Percentiles rank a stretch among this genome's conserved stretches.
phyloP scores from a whole-genome alignment of 2,329 filamentous ascomycete species.

The Microdochium nivale region DNA sequence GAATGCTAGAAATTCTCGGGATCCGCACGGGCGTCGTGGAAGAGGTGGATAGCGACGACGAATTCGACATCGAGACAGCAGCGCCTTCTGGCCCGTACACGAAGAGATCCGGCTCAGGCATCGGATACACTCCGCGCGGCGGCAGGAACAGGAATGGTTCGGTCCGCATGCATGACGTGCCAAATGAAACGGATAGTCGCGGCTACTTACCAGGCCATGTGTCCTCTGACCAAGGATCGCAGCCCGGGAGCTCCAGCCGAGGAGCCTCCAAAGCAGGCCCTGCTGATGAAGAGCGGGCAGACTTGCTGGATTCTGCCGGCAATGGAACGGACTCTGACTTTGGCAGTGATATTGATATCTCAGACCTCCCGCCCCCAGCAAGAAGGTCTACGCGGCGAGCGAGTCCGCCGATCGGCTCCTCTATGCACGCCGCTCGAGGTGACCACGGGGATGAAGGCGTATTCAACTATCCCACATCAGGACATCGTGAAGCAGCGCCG shows the following conservation, averaged over 20 bases:
- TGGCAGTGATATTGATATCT: slow-evolving; percentile 56
- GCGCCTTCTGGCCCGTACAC: slow-evolving; percentile 66
- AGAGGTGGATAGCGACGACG: slow-evolving; percentile 94
- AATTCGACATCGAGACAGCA: slow-evolving; percentile 88
- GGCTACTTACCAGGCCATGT: slow-evolving; percentile 47
- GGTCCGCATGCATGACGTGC: slow-evolving; percentile 46
- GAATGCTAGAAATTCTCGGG: slow-evolving; percentile 96
- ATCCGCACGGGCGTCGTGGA: slow-evolving; percentile 95
- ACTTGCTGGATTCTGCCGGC: slow-evolving; percentile 40
- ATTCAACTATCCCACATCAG: slow-evolving; percentile 24
- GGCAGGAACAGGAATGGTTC: slow-evolving; percentile 42
- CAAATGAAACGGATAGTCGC: slow-evolving; percentile 16
- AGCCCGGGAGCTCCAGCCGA: slow-evolving; percentile 41
- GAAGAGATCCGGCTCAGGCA: slow-evolving; percentile 67
- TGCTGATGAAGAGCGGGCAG: slow-evolving; percentile 45
- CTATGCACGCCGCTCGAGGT: slow-evolving; percentile 5
- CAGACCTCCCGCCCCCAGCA: slow-evolving; percentile 56
- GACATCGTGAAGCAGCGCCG: slow-evolving; percentile 25
- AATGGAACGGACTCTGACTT: slow-evolving; percentile 49
- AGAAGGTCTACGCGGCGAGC: slow-evolving; percentile 30
- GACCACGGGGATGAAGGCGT: slow-evolving; percentile 17
- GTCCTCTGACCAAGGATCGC: slow-evolving; percentile 29
- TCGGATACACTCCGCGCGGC: slow-evolving; percentile 65
- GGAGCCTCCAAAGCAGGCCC: slow-evolving; percentile 36
- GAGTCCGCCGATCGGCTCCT: slow-evolving; percentile 26